Evolutionary conservation across 345 rosid genomes (phyloP), one percentile per base, ranked within the genome.

Genomic region (Euphorbia lathyris): DNA sequence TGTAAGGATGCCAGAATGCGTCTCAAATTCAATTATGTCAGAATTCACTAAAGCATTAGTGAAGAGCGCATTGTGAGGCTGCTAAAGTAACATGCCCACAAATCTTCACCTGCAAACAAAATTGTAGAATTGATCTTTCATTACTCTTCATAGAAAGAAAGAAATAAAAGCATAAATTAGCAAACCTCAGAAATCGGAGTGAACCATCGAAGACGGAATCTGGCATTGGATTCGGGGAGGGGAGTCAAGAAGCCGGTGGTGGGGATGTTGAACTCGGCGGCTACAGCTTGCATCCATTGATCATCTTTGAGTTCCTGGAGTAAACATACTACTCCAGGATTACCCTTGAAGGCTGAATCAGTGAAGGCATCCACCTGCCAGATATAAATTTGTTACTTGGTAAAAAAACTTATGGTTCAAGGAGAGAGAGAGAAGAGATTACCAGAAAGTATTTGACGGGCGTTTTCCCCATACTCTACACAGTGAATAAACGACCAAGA

Each of bases 31-130:
- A 66, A 94, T 75, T 0, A 66, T n/a, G 70, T 84, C 72, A 4
- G 93, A 83, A 57, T 76, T 66, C 19, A 88, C 85, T 73, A 83
- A 77, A 40, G 81, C 84, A 26, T 72, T 78, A 1, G 90, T 48
- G 65, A 93, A 91, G 32, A 89, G 86, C n/a, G 71, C 27, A 58
- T n/a, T 93, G 91, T 1, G 97, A 87, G 67, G 97, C 86, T 26
- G 97, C 98, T 53, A 93, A 75, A 25, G 97, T 93, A 32, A 85
- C 98, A 77, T 93, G 98, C 22, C 96, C 97, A 48, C 98, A 88
- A 8, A 93, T 87, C 6, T 76, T 30, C 13, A 88, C 86, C 96
- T 93, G 83, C 68, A 45, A 63, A 67, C 70, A 6, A 13, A 19
- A 13, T 2, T 42, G 8, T 42, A 17, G 52, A 47, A 47, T 47